Evolutionary conservation across 2,329 filamentous ascomycete genomes (phyloP).

Genomic region (Pseudogymnoascus verrucosus): DNA sequence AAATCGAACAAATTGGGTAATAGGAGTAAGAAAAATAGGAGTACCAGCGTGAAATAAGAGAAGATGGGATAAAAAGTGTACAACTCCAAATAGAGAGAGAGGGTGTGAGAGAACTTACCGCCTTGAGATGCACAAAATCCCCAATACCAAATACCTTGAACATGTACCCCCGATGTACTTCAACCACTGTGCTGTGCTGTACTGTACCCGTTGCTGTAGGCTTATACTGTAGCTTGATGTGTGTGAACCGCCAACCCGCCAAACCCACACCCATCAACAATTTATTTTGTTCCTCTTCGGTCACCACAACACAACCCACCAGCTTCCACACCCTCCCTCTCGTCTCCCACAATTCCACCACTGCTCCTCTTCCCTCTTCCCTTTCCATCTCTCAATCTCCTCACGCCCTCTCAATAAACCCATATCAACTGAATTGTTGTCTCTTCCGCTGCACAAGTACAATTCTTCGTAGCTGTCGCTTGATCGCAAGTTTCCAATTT

Average conservation of each 20-base stretch:
- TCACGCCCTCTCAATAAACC: constrained; percentile 3
- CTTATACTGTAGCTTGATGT: neutral
- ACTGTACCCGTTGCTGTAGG: neutral
- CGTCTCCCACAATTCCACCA: neutral
- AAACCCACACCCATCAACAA: constrained; percentile 13
- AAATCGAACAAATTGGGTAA: neutral
- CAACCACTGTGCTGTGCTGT: neutral
- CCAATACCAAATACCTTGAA: neutral
- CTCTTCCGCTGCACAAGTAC: neutral
- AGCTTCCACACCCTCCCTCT: constrained; percentile 13
- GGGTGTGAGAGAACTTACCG: neutral
- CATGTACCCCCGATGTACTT: neutral
- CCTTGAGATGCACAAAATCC: neutral
- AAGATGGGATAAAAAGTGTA: neutral
- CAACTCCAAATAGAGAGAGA: neutral
- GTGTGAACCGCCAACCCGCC: neutral
- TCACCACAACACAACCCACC: constrained; percentile 16
- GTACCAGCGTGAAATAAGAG: neutral
- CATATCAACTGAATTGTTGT: constrained; percentile 1
- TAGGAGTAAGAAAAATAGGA: neutral
- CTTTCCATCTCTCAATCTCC: neutral
- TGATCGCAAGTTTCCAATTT: constrained; percentile 3
- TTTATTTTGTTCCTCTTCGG: constrained; percentile 16
- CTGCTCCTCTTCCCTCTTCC: neutral
- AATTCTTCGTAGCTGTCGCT: neutral